These are phyloP conservation scores for Pisolithus orientalis DNA, from an alignment of 768 basidiomycete genomes.

Conservation along the genomic window DNA sequence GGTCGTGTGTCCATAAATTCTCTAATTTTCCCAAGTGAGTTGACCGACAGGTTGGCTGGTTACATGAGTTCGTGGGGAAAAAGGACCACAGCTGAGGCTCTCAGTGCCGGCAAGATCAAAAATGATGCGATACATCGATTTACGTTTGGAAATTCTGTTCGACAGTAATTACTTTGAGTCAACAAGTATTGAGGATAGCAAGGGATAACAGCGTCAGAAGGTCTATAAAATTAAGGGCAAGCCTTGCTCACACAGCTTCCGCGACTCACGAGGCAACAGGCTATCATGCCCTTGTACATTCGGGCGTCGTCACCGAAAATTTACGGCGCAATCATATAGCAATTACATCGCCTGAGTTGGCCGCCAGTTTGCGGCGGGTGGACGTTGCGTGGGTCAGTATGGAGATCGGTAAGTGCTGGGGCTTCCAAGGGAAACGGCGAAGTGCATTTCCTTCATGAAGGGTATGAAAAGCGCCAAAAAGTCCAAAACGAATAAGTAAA, in stretches of 20 bases:
- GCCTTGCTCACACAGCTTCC: slow-evolving; percentile 7
- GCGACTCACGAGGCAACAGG: slow-evolving; percentile 4
- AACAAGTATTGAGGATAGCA: slow-evolving; percentile 5
- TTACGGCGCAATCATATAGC: not conserved
- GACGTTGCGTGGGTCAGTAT: not conserved
- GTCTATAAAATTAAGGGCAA: slow-evolving; percentile 7
- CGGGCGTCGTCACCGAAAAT: not conserved
- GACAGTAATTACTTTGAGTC: not conserved
- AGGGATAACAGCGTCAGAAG: slow-evolving; percentile 7
- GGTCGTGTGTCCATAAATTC: slow-evolving; percentile 6
- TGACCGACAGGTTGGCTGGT: not conserved
- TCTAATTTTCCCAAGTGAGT: slow-evolving; percentile 2
- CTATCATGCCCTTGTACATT: slow-evolving; percentile 1
- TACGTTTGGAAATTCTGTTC: slow-evolving; percentile 16
- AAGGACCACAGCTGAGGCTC: slow-evolving; percentile 10
- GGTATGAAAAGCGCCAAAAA: slow-evolving; percentile 11
- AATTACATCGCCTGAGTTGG: not conserved
- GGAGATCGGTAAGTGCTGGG: not conserved
- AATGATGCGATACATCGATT: slow-evolving; percentile 20
- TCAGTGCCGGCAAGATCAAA: slow-evolving; percentile 2
- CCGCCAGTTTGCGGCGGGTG: too few relatives aligned
- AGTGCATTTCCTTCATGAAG: slow-evolving; percentile 11
- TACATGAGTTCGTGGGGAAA: not conserved
- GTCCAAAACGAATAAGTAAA: slow-evolving; percentile 18
- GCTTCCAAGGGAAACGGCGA: slow-evolving; percentile 1